These are phyloP conservation scores for Chrysochromulina parva DNA, from an alignment of 78 protist genomes.

Conservation along the genomic window DNA sequence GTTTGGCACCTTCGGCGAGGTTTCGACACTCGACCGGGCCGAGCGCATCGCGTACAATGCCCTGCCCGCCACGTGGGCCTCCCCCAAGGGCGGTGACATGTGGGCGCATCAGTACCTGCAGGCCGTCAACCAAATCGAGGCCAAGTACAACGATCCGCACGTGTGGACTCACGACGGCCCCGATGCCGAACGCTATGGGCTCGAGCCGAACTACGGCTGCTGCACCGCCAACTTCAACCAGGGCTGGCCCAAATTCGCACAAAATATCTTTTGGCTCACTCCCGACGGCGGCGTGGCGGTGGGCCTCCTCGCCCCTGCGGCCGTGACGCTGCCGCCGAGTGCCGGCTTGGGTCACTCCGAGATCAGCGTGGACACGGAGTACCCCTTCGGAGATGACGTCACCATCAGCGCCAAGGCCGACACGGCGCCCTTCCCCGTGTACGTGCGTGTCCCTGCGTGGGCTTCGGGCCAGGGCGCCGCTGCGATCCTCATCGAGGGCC, in stretches of 20 bases:
- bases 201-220: slow-evolving; percentile 60
- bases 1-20: slow-evolving; percentile 17
- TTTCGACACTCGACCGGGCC: slow-evolving; percentile 33
- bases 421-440: background rate
- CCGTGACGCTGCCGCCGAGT: background rate
- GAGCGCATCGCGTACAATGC: slow-evolving; percentile 27
- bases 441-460: slow-evolving; percentile 51
- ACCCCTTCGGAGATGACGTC: slow-evolving; percentile 41
- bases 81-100: slow-evolving; percentile 57
- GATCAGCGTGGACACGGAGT: slow-evolving; percentile 16
- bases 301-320: slow-evolving; percentile 32
- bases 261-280: background rate
- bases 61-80: slow-evolving; percentile 35
- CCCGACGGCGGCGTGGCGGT: slow-evolving; percentile 19
- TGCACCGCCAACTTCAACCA: slow-evolving; percentile 57
- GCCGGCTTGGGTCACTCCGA: background rate
- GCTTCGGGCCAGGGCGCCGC: slow-evolving; percentile 12
- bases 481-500: no score
- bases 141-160: background rate
- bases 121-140: slow-evolving; percentile 49
- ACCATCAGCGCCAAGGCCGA: background rate
- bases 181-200: slow-evolving; percentile 19
- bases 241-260: slow-evolving; percentile 49
- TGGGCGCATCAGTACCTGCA: slow-evolving; percentile 59
- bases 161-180: slow-evolving; percentile 51